Base-by-base conservation (phyloP, 345 rosid species). In the Geranium brycei region DNA sequence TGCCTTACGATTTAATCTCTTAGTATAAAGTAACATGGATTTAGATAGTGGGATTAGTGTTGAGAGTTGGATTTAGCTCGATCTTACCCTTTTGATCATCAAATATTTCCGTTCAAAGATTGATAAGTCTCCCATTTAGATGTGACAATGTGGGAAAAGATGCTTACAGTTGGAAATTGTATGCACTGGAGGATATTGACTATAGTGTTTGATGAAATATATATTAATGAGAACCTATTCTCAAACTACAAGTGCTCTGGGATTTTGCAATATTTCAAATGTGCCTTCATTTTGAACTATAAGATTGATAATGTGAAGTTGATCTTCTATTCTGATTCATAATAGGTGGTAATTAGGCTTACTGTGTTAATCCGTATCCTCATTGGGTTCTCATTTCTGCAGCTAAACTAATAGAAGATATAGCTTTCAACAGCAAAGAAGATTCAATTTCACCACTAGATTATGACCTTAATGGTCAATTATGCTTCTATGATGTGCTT, bases 401-500 rank as follows among this genome's bases (percentile, higher is more conserved):
- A 56, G 70, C 74, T 72, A 71, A 68, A 62, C 73, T 85, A 77
- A 63, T 77, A 80, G 61, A 87, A 93, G 99, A 84, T 80, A 89
- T 86, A 72, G 80, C 91, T 30, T 77, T 80, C 59, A 76, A 84
- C 74, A 78, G 78, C 75, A 84, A 87, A 73, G 96, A 83, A 71
- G 90, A 84, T 75, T 65, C 23, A 58, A 84, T 84, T 60, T 64
- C 75, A 62, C 82, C 88, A 11, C 85, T 56, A 1, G 82, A 75
- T 67, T 79, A 74, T 31, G 72, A 69, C 51, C 41, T 18, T 67
- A 73, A 76, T 76, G 78, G 79, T 63, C 89, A 75, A 14, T 70
- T 91, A 38, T 95, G 99, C 77, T 95, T 87, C 66, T 91, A 82
- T 61, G 83, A 91, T 66, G 84, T 95, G 35, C 96, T 95, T 71